Conservation (phyloP, 164 flowering plant genomes). For the Kalanchoe fedtschenkoi region DNA sequence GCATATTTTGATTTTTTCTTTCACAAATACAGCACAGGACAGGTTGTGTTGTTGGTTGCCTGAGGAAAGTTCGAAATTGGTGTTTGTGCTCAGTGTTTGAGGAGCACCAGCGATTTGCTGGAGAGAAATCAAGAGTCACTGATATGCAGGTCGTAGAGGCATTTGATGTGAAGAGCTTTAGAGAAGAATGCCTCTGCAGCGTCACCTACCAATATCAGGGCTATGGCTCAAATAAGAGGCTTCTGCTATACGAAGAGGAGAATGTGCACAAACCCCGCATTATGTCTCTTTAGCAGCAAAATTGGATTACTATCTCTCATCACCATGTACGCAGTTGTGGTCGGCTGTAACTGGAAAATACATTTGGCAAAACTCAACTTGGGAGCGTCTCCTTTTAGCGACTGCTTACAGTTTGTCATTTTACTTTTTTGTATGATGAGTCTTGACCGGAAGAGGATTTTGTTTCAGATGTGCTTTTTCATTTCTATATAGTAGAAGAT, state of each 20-base stretch:
- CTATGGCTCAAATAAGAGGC: slow-evolving; percentile 47
- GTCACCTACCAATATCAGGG: slow-evolving; percentile 60
- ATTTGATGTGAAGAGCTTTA: slow-evolving; percentile 40
- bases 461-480: too few species aligned
- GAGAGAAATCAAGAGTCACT: slow-evolving; percentile 48
- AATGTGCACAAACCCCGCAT: slow-evolving; percentile 31
- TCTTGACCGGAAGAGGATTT: too few species aligned
- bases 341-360: background rate
- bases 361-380: background rate
- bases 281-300: slow-evolving; percentile 16
- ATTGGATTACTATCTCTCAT: background rate
- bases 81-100: slow-evolving; percentile 49
- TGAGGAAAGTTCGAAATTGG: slow-evolving; percentile 50
- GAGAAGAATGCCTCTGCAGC: slow-evolving; percentile 43
- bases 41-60: slow-evolving; percentile 59
- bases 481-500: too few species aligned
- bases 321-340: background rate
- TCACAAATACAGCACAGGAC: slow-evolving; percentile 47
- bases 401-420: background rate
- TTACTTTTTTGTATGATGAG: too few species aligned
- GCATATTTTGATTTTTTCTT: background rate
- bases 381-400: too few species aligned
- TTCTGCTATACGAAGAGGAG: slow-evolving; percentile 46
- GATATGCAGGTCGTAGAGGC: slow-evolving; percentile 57
- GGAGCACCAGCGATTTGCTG: slow-evolving; percentile 57